These are phyloP conservation scores for Erodium maritimum DNA, from an alignment of 345 rosid species.

Conservation along the genomic window DNA sequence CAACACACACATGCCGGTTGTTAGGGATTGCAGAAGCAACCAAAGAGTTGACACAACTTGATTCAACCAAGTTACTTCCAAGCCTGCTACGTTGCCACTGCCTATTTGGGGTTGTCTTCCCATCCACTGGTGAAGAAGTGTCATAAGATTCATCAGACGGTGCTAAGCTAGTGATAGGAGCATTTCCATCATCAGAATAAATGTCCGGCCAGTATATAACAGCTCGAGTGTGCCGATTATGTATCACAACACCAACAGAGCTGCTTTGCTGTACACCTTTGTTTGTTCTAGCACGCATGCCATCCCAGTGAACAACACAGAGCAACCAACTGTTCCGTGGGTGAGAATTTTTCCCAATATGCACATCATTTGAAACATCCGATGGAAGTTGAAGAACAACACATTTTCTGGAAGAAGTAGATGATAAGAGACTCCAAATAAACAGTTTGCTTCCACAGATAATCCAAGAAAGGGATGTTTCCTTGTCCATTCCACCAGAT, in stretches of 20 bases:
- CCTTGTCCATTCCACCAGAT: conserved; percentile 78
- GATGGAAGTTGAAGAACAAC: conserved; percentile 55
- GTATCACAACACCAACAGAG: conserved; percentile 50
- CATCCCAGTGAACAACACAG: conserved; percentile 58
- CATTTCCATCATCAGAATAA: conserved; percentile 28
- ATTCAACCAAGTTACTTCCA: conserved; percentile 25
- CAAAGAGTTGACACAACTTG: conserved; percentile 46
- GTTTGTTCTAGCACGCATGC: conserved; percentile 16
- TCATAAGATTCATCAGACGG: conserved; percentile 32
- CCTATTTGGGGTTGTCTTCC: conserved; percentile 22
- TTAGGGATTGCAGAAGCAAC: conserved; percentile 39
- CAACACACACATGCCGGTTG: conserved; percentile 35
- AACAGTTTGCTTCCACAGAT: conserved; percentile 50
- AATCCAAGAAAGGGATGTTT: conserved; percentile 70
- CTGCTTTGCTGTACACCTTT: conserved; percentile 23
- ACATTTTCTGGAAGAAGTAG: conserved; percentile 38
- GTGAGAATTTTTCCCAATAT: conserved; percentile 16
- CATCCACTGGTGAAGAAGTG: conserved; percentile 28
- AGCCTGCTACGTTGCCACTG: conserved; percentile 20
- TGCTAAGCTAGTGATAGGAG: conserved; percentile 28
- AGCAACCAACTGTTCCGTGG: conserved; percentile 47
- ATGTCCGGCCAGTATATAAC: conserved; percentile 72
- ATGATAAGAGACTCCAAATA: conserved; percentile 61
- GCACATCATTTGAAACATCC: conserved; percentile 19
- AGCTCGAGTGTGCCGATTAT: conserved; percentile 47